Evolutionary conservation across 768 basidiomycete genomes (phyloP).

Genomic region (Coprinopsis marcescibilis): DNA sequence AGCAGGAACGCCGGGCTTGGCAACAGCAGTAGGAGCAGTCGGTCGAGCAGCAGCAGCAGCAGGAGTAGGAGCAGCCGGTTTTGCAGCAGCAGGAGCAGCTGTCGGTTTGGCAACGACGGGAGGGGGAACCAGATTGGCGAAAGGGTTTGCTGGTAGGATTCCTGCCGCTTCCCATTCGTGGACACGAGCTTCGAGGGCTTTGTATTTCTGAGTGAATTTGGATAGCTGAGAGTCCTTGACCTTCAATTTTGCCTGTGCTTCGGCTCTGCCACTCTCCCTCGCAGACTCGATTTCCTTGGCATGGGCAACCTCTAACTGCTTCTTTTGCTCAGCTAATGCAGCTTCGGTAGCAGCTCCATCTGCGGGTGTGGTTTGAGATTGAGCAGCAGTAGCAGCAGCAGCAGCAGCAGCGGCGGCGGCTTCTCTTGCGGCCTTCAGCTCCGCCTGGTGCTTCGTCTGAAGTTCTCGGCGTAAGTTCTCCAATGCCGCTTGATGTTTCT

Average conservation of each 20-base stretch:
- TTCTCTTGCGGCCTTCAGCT: constrained; percentile 48
- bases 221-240: constrained; percentile 70
- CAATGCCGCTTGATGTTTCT: constrained; percentile 58
- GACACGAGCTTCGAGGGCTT: constrained; percentile 63
- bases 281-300: constrained; percentile 57
- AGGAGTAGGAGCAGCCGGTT: not conserved
- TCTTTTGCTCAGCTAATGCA: constrained; percentile 45
- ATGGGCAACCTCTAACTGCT: constrained; percentile 39
- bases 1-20: constrained; percentile 10
- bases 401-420: constrained; percentile 30
- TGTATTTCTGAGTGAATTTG: constrained; percentile 52
- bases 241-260: constrained; percentile 54
- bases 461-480: constrained; percentile 49
- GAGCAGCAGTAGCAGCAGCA: constrained; percentile 26
- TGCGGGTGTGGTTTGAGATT: constrained; percentile 21
- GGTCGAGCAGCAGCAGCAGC: constrained; percentile 16
- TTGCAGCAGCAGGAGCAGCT: constrained; percentile 11
- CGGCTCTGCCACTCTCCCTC: constrained; percentile 63
- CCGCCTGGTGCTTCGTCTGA: constrained; percentile 44
- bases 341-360: constrained; percentile 38
- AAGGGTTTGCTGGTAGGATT: constrained; percentile 33
- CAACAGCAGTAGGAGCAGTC: constrained; percentile 17
- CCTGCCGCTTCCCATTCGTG: constrained; percentile 50
- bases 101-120: constrained; percentile 17
- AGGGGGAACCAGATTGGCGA: constrained; percentile 24